Conservation (phyloP, 805 yeast species). For the Hanseniaspora thailandica region DNA sequence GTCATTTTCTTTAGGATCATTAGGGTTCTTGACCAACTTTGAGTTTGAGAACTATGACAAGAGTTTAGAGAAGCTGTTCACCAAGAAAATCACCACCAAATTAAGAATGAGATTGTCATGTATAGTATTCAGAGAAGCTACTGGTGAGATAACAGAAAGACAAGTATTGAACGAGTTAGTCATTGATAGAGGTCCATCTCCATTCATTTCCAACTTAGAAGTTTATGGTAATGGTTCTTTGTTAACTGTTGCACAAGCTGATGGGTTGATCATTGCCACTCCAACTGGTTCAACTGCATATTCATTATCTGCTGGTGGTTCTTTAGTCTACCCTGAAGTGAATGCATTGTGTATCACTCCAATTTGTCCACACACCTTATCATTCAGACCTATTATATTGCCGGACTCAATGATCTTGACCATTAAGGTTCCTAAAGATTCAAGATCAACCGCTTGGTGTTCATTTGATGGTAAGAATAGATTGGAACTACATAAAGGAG, state of each 20-base stretch:
- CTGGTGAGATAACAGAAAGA: constrained; percentile 35
- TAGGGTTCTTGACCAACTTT: constrained; percentile 86
- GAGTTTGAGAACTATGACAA: constrained; percentile 60
- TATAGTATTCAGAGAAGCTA: constrained; percentile 41
- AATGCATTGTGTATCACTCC: constrained; percentile 90
- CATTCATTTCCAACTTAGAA: constrained; percentile 81
- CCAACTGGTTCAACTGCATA: constrained; percentile 97
- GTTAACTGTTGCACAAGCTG: constrained; percentile 85
- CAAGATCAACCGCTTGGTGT: constrained; percentile 91
- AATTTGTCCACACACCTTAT: constrained; percentile 88
- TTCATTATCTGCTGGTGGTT: constrained; percentile 89
- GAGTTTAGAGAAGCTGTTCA: constrained; percentile 45
- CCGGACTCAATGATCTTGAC: constrained; percentile 87
- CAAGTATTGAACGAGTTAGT: constrained; percentile 85
- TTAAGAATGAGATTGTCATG: constrained; percentile 82
- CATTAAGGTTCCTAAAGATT: constrained; percentile 68
- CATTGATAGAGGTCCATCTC: constrained; percentile 87
- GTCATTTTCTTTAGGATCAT: constrained; percentile 77
- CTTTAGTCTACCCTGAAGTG: constrained; percentile 86
- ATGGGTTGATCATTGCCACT: constrained; percentile 82
- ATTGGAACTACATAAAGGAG: constrained; percentile 70
- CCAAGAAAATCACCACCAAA: constrained; percentile 63
- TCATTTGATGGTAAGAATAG: constrained; percentile 89
- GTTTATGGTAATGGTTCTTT: constrained; percentile 77
- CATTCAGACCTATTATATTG: constrained; percentile 80